Conservation (phyloP, 495 filamentous ascomycete genomes). For the Bacidia gigantensis region DNA sequence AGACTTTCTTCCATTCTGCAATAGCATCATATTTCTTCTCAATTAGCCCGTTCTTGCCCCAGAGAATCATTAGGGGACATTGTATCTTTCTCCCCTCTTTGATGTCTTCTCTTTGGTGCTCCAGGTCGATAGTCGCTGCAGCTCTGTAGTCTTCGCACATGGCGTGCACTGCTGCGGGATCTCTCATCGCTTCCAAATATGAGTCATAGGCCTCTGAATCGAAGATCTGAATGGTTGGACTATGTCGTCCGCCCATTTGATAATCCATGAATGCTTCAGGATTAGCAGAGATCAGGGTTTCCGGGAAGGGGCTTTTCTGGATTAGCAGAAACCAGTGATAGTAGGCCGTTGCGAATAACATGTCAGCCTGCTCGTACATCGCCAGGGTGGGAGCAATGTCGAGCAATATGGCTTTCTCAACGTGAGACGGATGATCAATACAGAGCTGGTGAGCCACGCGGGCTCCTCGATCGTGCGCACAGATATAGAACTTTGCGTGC, state of each 20-base stretch:
- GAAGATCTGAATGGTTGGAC: slow-evolving; percentile 8
- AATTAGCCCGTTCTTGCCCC: slow-evolving; percentile 25
- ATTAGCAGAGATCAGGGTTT: slow-evolving; percentile 20
- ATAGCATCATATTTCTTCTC: slow-evolving; percentile 25
- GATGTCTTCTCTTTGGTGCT: slow-evolving; percentile 23
- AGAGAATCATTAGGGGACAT: slow-evolving; percentile 27
- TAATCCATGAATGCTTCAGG: slow-evolving; percentile 15
- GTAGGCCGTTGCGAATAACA: slow-evolving; percentile 24
- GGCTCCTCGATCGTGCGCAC: slow-evolving; percentile 29
- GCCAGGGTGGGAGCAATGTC: slow-evolving; percentile 29
- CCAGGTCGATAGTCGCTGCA: slow-evolving; percentile 24
- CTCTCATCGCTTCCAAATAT: slow-evolving; percentile 21
- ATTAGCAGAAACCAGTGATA: slow-evolving; percentile 35
- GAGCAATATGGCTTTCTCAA: slow-evolving; percentile 23
- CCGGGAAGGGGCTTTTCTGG: slow-evolving; percentile 25
- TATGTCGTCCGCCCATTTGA: slow-evolving; percentile 18
- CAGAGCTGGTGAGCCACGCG: slow-evolving; percentile 29
- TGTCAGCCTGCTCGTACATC: slow-evolving; percentile 24
- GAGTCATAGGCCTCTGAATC: slow-evolving; percentile 13
- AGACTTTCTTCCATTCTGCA: slow-evolving; percentile 25
- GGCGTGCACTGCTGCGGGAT: slow-evolving; percentile 20
- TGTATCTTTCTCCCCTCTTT: slow-evolving; percentile 21
- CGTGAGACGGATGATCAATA: slow-evolving; percentile 22
- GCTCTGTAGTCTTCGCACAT: slow-evolving; percentile 35
- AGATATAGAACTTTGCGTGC: slow-evolving; percentile 20